Conservation (phyloP, 1,284 basidiomycete genomes). For the Boletus hoseneyae region DNA sequence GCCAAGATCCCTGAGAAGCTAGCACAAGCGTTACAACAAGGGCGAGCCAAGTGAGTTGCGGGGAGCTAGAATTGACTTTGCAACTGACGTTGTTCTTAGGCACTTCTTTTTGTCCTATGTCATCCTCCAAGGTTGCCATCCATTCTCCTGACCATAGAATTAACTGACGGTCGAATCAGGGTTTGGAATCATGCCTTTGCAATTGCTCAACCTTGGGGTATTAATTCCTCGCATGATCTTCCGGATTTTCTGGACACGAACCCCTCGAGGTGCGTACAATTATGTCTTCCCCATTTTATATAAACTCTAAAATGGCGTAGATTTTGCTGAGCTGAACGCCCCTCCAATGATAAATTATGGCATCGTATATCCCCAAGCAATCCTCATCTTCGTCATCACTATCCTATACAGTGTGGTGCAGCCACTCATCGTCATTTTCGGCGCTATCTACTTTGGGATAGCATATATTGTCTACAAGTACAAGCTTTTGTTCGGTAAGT, state of each 20-base stretch:
- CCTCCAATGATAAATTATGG: constrained; percentile 97
- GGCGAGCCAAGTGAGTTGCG: constrained; percentile 54
- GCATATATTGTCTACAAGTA: constrained; percentile 97
- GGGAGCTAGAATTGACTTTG: not conserved
- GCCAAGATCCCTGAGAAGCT: constrained; percentile 88
- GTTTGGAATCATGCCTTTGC: constrained; percentile 91
- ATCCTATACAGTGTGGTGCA: constrained; percentile 94
- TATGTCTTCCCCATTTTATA: not conserved
- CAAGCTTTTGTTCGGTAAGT: constrained; percentile 87
- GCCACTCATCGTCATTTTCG: constrained; percentile 92
- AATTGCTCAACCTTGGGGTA: constrained; percentile 86
- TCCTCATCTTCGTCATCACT: constrained; percentile 93
- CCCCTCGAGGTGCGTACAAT: constrained; percentile 69
- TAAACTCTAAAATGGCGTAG: constrained; percentile 37
- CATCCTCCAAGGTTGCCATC: constrained; percentile 76
- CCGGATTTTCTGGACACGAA: constrained; percentile 72
- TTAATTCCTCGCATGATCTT: constrained; percentile 74
- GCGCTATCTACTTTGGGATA: constrained; percentile 91
- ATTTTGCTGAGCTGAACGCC: constrained; percentile 95
- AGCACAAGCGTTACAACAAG: constrained; percentile 75
- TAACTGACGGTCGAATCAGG: constrained; percentile 42
- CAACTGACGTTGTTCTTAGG: constrained; percentile 38
- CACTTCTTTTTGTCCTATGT: constrained; percentile 97
- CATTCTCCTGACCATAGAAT: not conserved
- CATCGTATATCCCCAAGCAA: constrained; percentile 89